phyloP scores from a whole-genome alignment of 192 early-diverging fungal species.

The Mortierella antarctica region DNA sequence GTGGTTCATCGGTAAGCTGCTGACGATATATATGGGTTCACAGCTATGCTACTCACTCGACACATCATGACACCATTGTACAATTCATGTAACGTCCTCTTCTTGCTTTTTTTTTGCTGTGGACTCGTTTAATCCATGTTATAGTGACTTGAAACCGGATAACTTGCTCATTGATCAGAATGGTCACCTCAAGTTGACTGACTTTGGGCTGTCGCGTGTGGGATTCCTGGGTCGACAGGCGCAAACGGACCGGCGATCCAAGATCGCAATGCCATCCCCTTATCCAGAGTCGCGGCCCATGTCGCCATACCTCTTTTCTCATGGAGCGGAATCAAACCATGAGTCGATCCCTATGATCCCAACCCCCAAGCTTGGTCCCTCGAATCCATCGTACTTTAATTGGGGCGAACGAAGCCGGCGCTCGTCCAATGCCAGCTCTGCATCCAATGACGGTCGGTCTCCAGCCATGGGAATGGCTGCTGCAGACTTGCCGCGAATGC shows the following conservation, averaged over 20 bases:
- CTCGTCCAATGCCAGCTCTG: constrained; percentile 58
- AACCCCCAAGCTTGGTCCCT: constrained; percentile 42
- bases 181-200: constrained; percentile 89
- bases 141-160: constrained; percentile 89
- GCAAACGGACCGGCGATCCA: constrained; percentile 58
- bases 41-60: not conserved
- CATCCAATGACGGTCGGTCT: constrained; percentile 50
- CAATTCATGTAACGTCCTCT: not conserved
- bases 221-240: constrained; percentile 86
- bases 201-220: constrained; percentile 87
- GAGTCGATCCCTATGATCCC: constrained; percentile 50
- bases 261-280: constrained; percentile 24
- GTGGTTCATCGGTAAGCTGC: constrained; percentile 82
- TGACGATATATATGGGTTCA: not conserved
- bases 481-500: constrained; percentile 43
- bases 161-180: constrained; percentile 87
- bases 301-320: constrained; percentile 43
- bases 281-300: constrained; percentile 47
- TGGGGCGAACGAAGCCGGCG: constrained; percentile 58
- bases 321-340: constrained; percentile 26
- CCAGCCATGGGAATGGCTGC: constrained; percentile 24
- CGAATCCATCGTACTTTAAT: constrained; percentile 43
- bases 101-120: not conserved
- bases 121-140: constrained; percentile 17
- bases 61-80: not conserved